A percentile compares a stretch with the other conserved stretches of the same genome.
Evolutionary conservation across 352 stramenopile genomes (phyloP).

Genomic region (Phytophthora pluvialis): DNA sequence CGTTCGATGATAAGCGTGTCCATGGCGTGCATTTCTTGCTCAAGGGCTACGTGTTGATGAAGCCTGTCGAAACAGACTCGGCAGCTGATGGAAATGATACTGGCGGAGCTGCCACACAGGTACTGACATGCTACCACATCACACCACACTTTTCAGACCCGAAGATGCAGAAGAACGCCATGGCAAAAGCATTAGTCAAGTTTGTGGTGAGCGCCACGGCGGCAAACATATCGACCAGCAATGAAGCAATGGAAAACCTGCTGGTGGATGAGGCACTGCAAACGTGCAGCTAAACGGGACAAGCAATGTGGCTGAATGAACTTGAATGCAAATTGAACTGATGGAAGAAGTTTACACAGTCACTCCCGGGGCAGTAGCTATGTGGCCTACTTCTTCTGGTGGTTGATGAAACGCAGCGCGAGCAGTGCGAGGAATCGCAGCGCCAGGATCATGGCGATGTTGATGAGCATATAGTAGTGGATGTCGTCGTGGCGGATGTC

Average conservation of each 20-base stretch:
- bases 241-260: conserved; percentile 55
- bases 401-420: conserved; percentile 53
- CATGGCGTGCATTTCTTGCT: conserved; percentile 27
- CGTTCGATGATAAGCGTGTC: conserved; percentile 47
- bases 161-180: conserved; percentile 22
- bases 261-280: conserved; percentile 18
- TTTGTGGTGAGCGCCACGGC: conserved; percentile 46
- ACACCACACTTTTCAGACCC: conserved; percentile 46
- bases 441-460: conserved; percentile 42
- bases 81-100: neutral
- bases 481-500: conserved; percentile 45
- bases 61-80: neutral
- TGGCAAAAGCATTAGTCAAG: conserved; percentile 40
- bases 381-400: conserved; percentile 49
- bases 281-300: conserved; percentile 1
- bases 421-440: conserved; percentile 53
- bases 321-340: too few species aligned
- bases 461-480: conserved; percentile 40
- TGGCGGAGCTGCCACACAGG: neutral
- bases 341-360: too few species aligned
- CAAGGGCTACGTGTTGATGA: conserved; percentile 25
- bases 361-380: too few species aligned
- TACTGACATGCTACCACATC: conserved; percentile 55
- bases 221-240: conserved; percentile 41
- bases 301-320: too few species aligned